Conservation (phyloP, 345 rosid species). For the Hibiscus syriacus region DNA sequence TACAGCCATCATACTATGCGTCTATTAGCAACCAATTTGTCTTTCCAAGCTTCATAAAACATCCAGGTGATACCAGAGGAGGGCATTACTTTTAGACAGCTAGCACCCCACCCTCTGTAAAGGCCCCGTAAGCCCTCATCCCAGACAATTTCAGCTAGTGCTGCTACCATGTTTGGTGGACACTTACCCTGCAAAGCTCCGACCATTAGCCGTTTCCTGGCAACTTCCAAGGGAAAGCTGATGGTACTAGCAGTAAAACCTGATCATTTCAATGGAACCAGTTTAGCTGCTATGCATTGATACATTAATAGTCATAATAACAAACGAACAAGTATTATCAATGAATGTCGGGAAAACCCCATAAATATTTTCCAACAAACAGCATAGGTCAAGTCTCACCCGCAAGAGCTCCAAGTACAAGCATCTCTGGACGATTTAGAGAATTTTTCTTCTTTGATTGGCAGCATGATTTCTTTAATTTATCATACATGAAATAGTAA, state of each 20-base stretch:
- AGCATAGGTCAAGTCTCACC: slow-evolving; percentile 35
- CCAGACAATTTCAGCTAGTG: slow-evolving; percentile 74
- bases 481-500: slow-evolving; percentile 91
- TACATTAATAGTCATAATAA: not conserved
- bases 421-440: slow-evolving; percentile 90
- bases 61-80: slow-evolving; percentile 96
- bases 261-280: slow-evolving; percentile 21
- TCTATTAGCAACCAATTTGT: slow-evolving; percentile 46
- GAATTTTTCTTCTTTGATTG: slow-evolving; percentile 67
- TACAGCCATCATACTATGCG: slow-evolving; percentile 22
- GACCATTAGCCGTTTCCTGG: slow-evolving; percentile 93
- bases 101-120: slow-evolving; percentile 99
- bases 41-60: slow-evolving; percentile 99
- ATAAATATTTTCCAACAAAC: not conserved
- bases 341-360: not conserved
- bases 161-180: slow-evolving; percentile 87
- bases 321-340: not conserved
- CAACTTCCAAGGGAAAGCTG: slow-evolving; percentile 96
- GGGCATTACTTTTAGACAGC: slow-evolving; percentile 96
- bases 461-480: slow-evolving; percentile 65
- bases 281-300: not conserved
- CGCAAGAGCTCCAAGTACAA: slow-evolving; percentile 78
- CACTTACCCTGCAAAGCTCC: slow-evolving; percentile 85
- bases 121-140: slow-evolving; percentile 78
- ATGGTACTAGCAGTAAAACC: slow-evolving; percentile 94